These are phyloP conservation scores for Hyphodiscus hymeniophilus DNA, from an alignment of 495 filamentous ascomycete genomes.

Conservation along the genomic window DNA sequence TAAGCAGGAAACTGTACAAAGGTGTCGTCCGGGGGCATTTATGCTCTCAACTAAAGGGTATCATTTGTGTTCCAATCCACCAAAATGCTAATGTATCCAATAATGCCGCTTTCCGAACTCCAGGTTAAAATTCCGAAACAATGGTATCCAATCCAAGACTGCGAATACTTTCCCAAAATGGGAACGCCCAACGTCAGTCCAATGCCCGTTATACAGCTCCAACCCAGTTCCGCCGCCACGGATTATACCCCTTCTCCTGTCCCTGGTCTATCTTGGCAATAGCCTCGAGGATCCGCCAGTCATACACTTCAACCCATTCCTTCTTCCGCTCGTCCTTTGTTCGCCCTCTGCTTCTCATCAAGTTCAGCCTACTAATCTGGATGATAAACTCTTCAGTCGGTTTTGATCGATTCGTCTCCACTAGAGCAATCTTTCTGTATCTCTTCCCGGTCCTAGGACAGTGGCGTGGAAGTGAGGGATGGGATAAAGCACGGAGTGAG, in stretches of 20 bases:
- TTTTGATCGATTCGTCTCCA: constrained; percentile 32
- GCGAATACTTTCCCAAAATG: neutral
- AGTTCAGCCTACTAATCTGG: constrained; percentile 25
- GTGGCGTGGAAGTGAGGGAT: constrained; percentile 2
- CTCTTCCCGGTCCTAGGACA: constrained; percentile 7
- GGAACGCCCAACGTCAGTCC: neutral
- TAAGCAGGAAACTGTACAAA: too few relatives aligned
- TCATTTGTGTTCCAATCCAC: too few relatives aligned
- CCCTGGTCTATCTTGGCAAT: constrained; percentile 31
- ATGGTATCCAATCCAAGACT: neutral
- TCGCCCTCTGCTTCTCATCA: constrained; percentile 25
- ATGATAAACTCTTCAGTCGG: constrained; percentile 32
- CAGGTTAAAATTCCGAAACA: too few relatives aligned
- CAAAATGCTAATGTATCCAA: too few relatives aligned
- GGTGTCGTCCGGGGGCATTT: too few relatives aligned
- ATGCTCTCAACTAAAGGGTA: too few relatives aligned
- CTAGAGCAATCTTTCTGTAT: constrained; percentile 33
- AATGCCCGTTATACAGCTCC: constrained; percentile 2
- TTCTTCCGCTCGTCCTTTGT: constrained; percentile 20
- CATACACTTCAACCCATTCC: constrained; percentile 36
- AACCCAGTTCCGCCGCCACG: constrained; percentile 16
- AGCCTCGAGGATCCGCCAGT: constrained; percentile 41
- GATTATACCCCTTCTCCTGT: constrained; percentile 10
- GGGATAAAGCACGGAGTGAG: constrained; percentile 1
- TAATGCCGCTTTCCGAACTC: too few relatives aligned